phyloP scores from a whole-genome alignment of 495 filamentous ascomycete species.

The Talaromyces trachyspermus region DNA sequence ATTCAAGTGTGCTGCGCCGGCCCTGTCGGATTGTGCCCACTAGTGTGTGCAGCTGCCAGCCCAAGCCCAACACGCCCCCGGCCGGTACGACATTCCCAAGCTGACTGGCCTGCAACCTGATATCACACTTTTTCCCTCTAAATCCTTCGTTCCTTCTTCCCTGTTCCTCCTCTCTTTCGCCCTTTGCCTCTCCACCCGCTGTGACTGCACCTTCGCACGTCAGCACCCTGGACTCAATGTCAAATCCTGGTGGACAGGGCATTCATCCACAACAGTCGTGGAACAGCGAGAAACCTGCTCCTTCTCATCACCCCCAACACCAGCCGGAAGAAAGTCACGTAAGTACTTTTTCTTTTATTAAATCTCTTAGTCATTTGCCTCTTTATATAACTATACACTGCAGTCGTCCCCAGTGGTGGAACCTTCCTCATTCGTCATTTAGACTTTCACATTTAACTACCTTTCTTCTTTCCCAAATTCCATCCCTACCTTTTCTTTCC shows the following conservation, averaged over 20 bases:
- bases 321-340: constrained; percentile 6
- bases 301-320: not conserved
- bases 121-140: constrained; percentile 8
- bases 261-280: constrained; percentile 9
- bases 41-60: constrained; percentile 7
- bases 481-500: not conserved
- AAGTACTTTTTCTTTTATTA: constrained; percentile 3
- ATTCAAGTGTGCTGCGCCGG: constrained; percentile 1
- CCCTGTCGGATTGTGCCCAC: constrained; percentile 9
- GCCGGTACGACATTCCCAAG: constrained; percentile 9
- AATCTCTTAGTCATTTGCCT: no score
- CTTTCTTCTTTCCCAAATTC: not conserved
- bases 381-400: constrained; percentile 6
- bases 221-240: constrained; percentile 8
- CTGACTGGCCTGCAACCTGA: constrained; percentile 8
- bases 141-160: constrained; percentile 7
- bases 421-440: constrained; percentile 5
- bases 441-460: no score
- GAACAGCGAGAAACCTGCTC: not conserved
- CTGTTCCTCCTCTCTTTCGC: constrained; percentile 2
- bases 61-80: constrained; percentile 5
- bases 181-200: constrained; percentile 8
- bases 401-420: not conserved
- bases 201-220: constrained; percentile 10
- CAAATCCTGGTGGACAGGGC: constrained; percentile 9